Evolutionary conservation across 805 yeast species (phyloP), one percentile per base, ranked within the genome.

Genomic region (Lachancea waltii): DNA sequence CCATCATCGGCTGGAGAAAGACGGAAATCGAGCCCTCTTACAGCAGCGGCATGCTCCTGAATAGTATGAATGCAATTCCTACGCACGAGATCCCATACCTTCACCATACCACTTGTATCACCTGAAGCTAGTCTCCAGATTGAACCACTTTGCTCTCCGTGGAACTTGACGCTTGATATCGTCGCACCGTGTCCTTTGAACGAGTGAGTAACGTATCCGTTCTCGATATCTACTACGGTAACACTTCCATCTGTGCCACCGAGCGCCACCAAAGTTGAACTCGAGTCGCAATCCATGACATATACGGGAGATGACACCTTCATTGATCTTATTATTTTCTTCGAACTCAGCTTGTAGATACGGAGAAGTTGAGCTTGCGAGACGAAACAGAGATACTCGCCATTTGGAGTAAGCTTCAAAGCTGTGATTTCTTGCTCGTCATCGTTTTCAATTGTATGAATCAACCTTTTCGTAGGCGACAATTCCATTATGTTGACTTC

Each of bases 181-280:
- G 95, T 82, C 9, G 92, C 80, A 15, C 95, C 95, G 58, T 92
- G 99, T 1, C 98, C 97, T 58, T 84, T 82, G 41, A 92, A 71
- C 10, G 85, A 79, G 61, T 92, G 98, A 0, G 98, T 92, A 3
- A 82, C 75, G 47, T 73, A 85, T 1, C 92, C 89, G 24, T 87
- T 87, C 46, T 79, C 89, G 25, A 92, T 72, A 60, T 92, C 99
- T 81, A 95, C 87, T 1, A 92, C 94, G 31, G 85, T 79, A 13
- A 89, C 82, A 29, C 79, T 73, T 33, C 98, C 97, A 60, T 92
- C 98, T 1, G 97, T 83, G 33, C 95, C 87, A 27, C 99, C 99
- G 54, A 92, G 79, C 14, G 96, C 95, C 53, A 89, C 75, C 25
- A 92, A 67, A 3, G 95, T 78, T 2, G 95, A 81, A 0, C 97